phyloP scores from a whole-genome alignment of 1,284 basidiomycete genomes.

The Boletus putidus region DNA sequence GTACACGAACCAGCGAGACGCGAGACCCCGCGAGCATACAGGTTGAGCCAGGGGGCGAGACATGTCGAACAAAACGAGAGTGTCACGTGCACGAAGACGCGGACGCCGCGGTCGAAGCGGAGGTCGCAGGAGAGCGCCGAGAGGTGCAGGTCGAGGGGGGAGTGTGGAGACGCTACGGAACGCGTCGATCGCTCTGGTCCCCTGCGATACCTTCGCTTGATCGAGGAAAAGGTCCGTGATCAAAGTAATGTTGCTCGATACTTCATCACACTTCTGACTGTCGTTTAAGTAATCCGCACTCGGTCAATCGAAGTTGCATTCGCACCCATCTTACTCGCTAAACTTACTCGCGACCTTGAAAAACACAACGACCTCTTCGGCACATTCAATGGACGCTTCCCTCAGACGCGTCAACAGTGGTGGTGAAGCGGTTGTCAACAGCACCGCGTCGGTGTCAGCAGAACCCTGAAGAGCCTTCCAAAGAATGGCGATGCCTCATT shows the following conservation, averaged over 20 bases:
- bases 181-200: no score
- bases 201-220: slow-evolving; percentile 29
- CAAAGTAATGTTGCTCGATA: not conserved
- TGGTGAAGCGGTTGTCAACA: slow-evolving; percentile 43
- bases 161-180: no score
- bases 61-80: no score
- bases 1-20: no score
- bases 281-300: not conserved
- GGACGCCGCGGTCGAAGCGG: no score
- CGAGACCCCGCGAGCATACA: no score
- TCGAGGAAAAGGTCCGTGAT: slow-evolving; percentile 32
- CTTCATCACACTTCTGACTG: not conserved
- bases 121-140: no score
- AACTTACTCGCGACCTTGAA: slow-evolving; percentile 39
- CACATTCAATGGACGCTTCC: slow-evolving; percentile 25
- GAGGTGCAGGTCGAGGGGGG: no score
- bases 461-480: slow-evolving; percentile 37
- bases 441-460: slow-evolving; percentile 41
- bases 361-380: slow-evolving; percentile 28
- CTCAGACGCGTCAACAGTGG: slow-evolving; percentile 37
- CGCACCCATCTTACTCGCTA: slow-evolving; percentile 46
- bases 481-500: slow-evolving; percentile 34
- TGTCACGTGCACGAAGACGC: no score
- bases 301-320: slow-evolving; percentile 39
- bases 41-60: no score